A percentile compares a stretch with the other conserved stretches of the same genome.
Conservation (phyloP, 2,329 filamentous ascomycete genomes). For the Botryotinia narcissicola region DNA sequence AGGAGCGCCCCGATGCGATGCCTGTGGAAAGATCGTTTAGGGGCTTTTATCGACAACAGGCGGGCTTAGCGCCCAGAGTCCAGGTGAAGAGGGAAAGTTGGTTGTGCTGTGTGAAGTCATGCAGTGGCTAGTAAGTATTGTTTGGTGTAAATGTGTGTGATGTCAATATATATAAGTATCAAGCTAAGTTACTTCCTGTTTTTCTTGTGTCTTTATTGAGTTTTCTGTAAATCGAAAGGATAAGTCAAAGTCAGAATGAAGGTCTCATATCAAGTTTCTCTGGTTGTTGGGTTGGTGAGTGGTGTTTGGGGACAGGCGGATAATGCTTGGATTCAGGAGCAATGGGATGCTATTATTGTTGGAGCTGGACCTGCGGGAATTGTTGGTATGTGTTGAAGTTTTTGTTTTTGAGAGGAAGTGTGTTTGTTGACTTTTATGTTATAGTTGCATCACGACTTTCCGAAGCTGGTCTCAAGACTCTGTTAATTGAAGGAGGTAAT, state of each 20-base stretch:
- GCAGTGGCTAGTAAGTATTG: neutral
- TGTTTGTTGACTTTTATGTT: neutral
- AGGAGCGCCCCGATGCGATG: neutral
- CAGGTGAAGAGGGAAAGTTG: neutral
- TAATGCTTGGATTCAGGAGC: constrained; percentile 30
- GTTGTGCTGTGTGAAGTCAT: neutral
- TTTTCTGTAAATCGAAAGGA: neutral
- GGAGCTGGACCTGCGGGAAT: constrained; percentile 52
- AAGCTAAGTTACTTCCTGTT: neutral
- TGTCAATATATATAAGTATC: neutral
- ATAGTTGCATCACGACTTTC: constrained; percentile 47
- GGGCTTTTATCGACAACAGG: too few relatives aligned
- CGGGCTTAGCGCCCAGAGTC: neutral
- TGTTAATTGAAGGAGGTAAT: constrained; percentile 52
- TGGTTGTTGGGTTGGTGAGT: constrained; percentile 1
- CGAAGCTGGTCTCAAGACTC: constrained; percentile 50
- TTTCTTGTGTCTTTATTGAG: neutral
- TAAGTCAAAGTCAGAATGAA: neutral
- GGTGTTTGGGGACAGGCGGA: constrained; percentile 13
- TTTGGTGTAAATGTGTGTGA: neutral
- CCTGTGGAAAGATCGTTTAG: neutral
- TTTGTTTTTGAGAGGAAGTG: neutral
- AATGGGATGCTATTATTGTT: constrained; percentile 44
- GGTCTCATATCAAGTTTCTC: neutral
- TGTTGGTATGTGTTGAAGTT: constrained; percentile 36